Evolutionary conservation across 371 early-diverging fungal species (phyloP).

Genomic region (Rhizopus sp.): DNA sequence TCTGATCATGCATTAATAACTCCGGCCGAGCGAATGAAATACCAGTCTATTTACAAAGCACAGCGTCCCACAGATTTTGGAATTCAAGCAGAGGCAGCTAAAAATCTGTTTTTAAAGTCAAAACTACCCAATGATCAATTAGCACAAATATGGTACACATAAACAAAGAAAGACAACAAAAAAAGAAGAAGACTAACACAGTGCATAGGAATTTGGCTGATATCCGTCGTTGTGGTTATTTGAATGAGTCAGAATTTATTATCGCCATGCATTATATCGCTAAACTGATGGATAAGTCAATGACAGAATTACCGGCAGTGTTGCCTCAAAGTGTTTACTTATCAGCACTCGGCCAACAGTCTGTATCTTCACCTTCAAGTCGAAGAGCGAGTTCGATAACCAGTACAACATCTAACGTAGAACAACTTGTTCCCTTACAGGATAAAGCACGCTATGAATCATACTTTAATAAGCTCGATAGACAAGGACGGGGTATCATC

Average conservation of each 20-base stretch:
- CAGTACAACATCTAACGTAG: background rate
- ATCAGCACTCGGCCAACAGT: conserved; percentile 38
- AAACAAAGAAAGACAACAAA: background rate
- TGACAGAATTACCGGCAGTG: conserved; percentile 26
- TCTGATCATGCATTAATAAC: conserved; percentile 6
- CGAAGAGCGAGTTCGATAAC: conserved; percentile 6
- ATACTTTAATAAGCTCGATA: conserved; percentile 76
- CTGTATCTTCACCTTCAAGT: conserved; percentile 29
- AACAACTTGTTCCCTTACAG: conserved; percentile 53
- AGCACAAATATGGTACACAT: conserved; percentile 29
- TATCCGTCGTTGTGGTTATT: conserved; percentile 55
- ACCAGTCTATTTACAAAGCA: conserved; percentile 18
- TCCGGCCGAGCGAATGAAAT: conserved; percentile 22
- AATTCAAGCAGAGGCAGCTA: conserved; percentile 22
- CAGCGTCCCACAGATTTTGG: conserved; percentile 21
- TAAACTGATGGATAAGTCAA: conserved; percentile 63
- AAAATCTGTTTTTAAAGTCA: conserved; percentile 24
- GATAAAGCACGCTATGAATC: conserved; percentile 71
- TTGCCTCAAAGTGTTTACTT: conserved; percentile 18
- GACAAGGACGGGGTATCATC: conserved; percentile 24
- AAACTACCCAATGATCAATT: conserved; percentile 25
- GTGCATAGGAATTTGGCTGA: conserved; percentile 58
- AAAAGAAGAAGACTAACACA: background rate
- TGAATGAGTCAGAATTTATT: conserved; percentile 67
- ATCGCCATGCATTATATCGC: conserved; percentile 79